Conservation (phyloP, 306 rosid genomes). For the Purshia tridentata region DNA sequence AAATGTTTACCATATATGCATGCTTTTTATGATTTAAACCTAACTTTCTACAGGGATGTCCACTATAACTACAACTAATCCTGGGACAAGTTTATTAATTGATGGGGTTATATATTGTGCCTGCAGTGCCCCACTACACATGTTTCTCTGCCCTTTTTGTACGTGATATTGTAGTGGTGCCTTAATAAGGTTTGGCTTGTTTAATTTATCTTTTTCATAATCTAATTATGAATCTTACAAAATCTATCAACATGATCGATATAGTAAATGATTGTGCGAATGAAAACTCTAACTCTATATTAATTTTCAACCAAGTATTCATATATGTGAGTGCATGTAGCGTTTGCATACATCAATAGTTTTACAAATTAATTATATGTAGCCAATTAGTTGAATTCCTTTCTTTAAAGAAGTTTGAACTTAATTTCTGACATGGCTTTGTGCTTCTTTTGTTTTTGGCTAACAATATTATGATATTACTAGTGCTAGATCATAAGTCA, state of each 20-base stretch:
- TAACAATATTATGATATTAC: background rate
- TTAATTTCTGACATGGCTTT: background rate
- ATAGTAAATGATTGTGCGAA: background rate
- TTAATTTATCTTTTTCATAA: background rate
- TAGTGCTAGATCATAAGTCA: no score
- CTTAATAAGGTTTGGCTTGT: background rate
- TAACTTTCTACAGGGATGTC: constrained; percentile 26
- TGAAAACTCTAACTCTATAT: background rate
- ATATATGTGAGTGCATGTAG: no score
- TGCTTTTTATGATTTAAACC: constrained; percentile 30
- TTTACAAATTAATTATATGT: background rate
- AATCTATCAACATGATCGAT: background rate
- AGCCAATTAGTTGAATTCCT: background rate
- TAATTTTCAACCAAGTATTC: no score
- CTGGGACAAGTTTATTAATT: constrained; percentile 7
- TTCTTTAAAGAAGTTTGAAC: background rate
- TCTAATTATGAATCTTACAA: background rate
- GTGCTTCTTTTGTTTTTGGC: background rate
- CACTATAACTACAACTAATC: constrained; percentile 27
- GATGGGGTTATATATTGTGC: constrained; percentile 10
- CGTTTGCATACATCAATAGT: background rate
- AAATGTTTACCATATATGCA: background rate
- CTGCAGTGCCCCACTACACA: constrained; percentile 26
- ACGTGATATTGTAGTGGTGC: background rate
- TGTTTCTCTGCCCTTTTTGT: background rate